Evolutionary conservation across 768 basidiomycete species (phyloP).

Genomic region (Pisolithus microcarpus): DNA sequence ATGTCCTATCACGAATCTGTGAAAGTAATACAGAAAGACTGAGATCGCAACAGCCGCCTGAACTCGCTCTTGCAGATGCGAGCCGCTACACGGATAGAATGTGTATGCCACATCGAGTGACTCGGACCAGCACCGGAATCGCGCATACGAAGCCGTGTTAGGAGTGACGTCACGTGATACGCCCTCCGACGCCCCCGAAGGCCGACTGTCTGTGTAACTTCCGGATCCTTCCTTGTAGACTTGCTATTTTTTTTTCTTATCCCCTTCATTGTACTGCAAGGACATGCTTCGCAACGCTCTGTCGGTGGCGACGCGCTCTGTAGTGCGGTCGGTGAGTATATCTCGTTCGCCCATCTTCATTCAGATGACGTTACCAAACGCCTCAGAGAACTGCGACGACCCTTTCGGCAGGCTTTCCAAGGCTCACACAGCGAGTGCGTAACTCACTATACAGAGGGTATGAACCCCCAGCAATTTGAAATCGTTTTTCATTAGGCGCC

Average conservation of each 20-base stretch:
- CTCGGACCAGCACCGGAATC: too few relatives aligned
- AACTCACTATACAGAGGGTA: slow-evolving; percentile 1
- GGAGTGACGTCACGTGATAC: too few relatives aligned
- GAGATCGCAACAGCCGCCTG: too few relatives aligned
- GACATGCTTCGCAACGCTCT: slow-evolving; percentile 64
- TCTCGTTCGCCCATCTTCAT: neutral
- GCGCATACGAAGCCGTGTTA: too few relatives aligned
- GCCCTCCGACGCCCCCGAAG: neutral
- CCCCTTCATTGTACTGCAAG: slow-evolving; percentile 8
- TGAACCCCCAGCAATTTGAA: neutral
- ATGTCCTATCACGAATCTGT: too few relatives aligned
- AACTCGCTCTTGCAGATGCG: too few relatives aligned
- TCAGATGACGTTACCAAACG: neutral
- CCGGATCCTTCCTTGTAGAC: neutral
- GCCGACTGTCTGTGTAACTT: neutral
- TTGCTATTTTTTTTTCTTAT: neutral
- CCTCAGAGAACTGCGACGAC: slow-evolving; percentile 65
- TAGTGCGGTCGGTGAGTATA: slow-evolving; percentile 45
- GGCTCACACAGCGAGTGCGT: slow-evolving; percentile 62
- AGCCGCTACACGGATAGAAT: too few relatives aligned
- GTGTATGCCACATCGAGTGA: too few relatives aligned
- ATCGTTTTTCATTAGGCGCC: slow-evolving; percentile 45
- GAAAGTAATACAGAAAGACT: too few relatives aligned
- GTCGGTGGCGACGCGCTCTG: slow-evolving; percentile 48
- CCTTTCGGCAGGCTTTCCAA: slow-evolving; percentile 72